These are phyloP conservation scores for Candida coquimbonensis DNA, from an alignment of 805 yeast species.

Conservation along the genomic window DNA sequence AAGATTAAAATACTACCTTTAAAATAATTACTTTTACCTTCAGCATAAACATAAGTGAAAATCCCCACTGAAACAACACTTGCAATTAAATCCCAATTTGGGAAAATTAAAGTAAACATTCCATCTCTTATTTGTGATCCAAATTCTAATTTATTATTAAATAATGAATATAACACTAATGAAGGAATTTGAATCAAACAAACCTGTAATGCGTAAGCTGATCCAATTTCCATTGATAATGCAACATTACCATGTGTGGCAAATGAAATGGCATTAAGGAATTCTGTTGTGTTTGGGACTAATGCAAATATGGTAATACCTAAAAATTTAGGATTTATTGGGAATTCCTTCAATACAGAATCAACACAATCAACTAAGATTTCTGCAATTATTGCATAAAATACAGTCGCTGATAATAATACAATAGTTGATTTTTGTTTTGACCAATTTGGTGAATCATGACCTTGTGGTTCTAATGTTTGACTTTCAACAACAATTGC, in stretches of 20 bases:
- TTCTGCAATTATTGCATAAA: constrained; percentile 92
- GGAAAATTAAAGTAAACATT: constrained; percentile 80
- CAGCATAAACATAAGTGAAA: constrained; percentile 91
- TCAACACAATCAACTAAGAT: constrained; percentile 93
- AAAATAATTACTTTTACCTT: constrained; percentile 93
- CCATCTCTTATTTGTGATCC: constrained; percentile 28
- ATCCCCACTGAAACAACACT: constrained; percentile 77
- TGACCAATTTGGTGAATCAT: constrained; percentile 98
- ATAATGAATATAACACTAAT: constrained; percentile 69
- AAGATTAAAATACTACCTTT: constrained; percentile 86
- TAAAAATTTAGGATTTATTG: constrained; percentile 84
- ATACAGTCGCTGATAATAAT: constrained; percentile 71
- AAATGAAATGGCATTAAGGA: constrained; percentile 92
- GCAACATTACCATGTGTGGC: constrained; percentile 96
- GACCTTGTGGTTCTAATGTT: constrained; percentile 42
- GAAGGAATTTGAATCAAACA: constrained; percentile 91
- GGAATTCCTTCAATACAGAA: constrained; percentile 65
- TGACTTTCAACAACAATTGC: too few relatives aligned
- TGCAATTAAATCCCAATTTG: constrained; percentile 92
- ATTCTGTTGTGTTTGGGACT: constrained; percentile 96
- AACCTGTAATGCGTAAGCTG: constrained; percentile 95
- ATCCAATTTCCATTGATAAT: constrained; percentile 93
- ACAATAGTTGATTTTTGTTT: constrained; percentile 76
- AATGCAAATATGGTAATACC: constrained; percentile 93
- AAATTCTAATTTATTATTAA: constrained; percentile 32